Evolutionary conservation across 2,329 filamentous ascomycete species (phyloP).

Genomic region (Talaromyces funiculosus): DNA sequence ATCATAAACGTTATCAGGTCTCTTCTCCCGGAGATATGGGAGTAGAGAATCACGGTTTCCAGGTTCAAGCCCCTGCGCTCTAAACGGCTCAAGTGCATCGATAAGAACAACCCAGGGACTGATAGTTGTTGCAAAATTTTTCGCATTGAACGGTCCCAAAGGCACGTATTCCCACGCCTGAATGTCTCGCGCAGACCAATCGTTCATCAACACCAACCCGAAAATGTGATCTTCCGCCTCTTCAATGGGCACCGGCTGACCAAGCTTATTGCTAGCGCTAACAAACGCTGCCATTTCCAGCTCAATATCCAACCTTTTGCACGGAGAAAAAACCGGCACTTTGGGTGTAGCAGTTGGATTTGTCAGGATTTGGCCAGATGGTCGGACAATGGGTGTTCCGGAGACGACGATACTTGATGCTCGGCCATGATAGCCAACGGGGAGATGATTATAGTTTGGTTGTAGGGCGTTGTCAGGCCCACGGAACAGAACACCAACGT

Average conservation of each 20-base stretch:
- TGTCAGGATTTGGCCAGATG: conserved; percentile 66
- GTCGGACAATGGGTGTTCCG: conserved; percentile 66
- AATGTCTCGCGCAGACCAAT: conserved; percentile 80
- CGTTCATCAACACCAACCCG: conserved; percentile 76
- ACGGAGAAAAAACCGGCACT: conserved; percentile 58
- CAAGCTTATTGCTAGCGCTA: conserved; percentile 58
- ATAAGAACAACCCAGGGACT: conserved; percentile 73
- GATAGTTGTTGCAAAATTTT: conserved; percentile 76
- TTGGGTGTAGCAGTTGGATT: conserved; percentile 59
- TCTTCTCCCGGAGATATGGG: conserved; percentile 60
- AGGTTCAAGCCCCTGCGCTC: conserved; percentile 47
- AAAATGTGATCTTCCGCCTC: conserved; percentile 68
- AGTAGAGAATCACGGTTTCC: conserved; percentile 51
- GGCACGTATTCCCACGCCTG: conserved; percentile 82
- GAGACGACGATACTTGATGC: conserved; percentile 71
- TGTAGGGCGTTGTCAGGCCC: conserved; percentile 67
- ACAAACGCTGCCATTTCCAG: conserved; percentile 75
- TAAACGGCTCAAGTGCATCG: conserved; percentile 68
- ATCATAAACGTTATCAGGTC: conserved; percentile 55
- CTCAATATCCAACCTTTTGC: conserved; percentile 68
- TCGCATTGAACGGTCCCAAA: conserved; percentile 73
- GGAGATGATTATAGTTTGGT: conserved; percentile 75
- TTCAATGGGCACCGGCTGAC: conserved; percentile 56
- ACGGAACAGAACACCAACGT: conserved; percentile 66
- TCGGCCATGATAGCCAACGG: conserved; percentile 75